Evolutionary conservation across 306 rosid species (phyloP).

Genomic region (Nissolia schottii): DNA sequence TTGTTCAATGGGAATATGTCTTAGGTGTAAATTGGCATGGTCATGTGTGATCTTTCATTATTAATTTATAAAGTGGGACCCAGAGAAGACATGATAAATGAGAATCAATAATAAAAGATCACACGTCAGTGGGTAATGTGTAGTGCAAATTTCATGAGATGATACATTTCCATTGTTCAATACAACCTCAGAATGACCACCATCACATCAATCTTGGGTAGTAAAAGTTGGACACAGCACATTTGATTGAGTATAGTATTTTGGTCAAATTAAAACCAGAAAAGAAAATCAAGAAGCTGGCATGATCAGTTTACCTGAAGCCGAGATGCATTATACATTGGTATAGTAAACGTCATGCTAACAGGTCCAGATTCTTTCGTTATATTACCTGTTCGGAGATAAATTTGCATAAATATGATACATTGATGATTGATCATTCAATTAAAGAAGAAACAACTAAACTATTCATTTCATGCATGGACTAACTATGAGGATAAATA

Average conservation of each 20-base stretch:
- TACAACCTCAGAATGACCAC: neutral
- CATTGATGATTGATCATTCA: slow-evolving; percentile 8
- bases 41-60: too few species aligned
- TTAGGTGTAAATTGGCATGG: too few species aligned
- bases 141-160: too few species aligned
- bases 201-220: slow-evolving; percentile 12
- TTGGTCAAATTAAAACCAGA: slow-evolving; percentile 10
- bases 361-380: slow-evolving; percentile 85
- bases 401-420: slow-evolving; percentile 21
- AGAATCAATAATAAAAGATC: too few species aligned
- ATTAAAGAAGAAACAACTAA: neutral
- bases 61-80: too few species aligned
- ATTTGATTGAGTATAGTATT: neutral
- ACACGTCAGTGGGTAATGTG: too few species aligned
- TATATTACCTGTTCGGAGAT: slow-evolving; percentile 52
- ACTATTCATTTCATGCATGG: slow-evolving; percentile 9
- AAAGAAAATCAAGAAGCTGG: slow-evolving; percentile 6
- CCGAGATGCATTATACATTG: slow-evolving; percentile 72
- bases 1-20: too few species aligned
- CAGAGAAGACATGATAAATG: too few species aligned
- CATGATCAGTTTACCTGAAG: slow-evolving; percentile 55
- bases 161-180: too few species aligned
- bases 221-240: neutral
- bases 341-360: slow-evolving; percentile 87
- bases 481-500: slow-evolving; percentile 24